Conservation (phyloP, 441 rosid species). For the Corymbia calophylla region DNA sequence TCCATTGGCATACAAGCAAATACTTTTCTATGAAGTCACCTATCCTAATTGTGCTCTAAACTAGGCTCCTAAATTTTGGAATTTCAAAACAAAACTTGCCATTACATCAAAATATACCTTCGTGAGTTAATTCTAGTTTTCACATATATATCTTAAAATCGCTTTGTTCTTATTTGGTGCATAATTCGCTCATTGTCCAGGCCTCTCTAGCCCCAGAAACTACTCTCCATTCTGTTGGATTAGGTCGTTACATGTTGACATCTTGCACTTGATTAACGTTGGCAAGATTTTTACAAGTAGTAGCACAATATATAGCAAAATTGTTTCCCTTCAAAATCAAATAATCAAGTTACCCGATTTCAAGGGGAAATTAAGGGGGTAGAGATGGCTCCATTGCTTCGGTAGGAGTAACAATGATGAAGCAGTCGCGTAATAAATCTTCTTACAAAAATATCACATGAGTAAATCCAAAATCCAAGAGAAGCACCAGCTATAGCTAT, state of each 20-base stretch:
- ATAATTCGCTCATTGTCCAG: too few relatives aligned
- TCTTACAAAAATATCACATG: background rate
- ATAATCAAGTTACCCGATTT: background rate
- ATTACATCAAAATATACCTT: too few relatives aligned
- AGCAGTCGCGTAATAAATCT: background rate
- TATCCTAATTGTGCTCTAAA: too few relatives aligned
- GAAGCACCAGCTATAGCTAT: background rate
- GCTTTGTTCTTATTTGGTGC: too few relatives aligned
- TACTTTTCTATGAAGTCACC: too few relatives aligned
- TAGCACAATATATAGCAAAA: background rate
- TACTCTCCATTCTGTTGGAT: too few relatives aligned
- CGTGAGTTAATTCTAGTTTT: too few relatives aligned
- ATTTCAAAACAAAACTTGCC: too few relatives aligned
- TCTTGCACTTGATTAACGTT: background rate
- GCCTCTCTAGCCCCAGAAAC: too few relatives aligned
- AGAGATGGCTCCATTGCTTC: background rate
- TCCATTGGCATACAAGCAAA: too few relatives aligned
- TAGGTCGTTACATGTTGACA: background rate
- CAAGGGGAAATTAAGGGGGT: background rate
- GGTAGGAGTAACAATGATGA: background rate
- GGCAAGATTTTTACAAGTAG: background rate
- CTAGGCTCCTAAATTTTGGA: too few relatives aligned
- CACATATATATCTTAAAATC: too few relatives aligned
- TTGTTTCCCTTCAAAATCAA: background rate
- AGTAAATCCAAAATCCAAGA: background rate